Conservation (phyloP, 441 rosid species). For the Erodium trifolium region DNA sequence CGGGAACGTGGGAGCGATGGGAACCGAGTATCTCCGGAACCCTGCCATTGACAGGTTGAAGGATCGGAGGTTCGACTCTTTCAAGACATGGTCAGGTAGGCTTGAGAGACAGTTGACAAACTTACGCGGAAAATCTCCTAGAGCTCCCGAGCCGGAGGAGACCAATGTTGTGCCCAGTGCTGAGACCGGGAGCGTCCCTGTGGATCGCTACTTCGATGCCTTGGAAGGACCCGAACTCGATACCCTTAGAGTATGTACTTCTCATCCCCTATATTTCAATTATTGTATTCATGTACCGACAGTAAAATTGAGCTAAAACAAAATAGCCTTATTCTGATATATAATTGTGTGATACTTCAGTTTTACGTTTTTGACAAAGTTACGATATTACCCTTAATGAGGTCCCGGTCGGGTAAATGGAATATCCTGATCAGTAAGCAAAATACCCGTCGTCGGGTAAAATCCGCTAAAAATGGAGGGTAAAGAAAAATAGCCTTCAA, state of each 20-base stretch:
- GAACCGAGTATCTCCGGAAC: conserved; percentile 8
- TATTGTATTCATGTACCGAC: no score
- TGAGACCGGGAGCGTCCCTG: conserved; percentile 45
- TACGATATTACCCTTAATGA: no score
- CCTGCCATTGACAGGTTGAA: conserved; percentile 29
- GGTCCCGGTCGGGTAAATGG: no score
- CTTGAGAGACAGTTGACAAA: conserved; percentile 58
- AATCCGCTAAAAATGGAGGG: no score
- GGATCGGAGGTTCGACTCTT: conserved; percentile 58
- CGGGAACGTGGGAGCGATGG: no score
- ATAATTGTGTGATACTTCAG: no score
- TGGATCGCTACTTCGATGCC: conserved; percentile 70
- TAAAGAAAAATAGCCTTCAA: no score
- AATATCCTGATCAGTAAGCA: no score
- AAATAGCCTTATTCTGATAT: no score
- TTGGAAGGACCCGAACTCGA: conserved; percentile 84
- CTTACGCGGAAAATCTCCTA: conserved; percentile 43
- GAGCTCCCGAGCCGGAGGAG: conserved; percentile 19
- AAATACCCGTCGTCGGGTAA: no score
- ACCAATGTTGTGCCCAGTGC: conserved; percentile 12
- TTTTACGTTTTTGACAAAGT: no score
- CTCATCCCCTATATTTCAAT: not conserved
- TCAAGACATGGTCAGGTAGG: conserved; percentile 83
- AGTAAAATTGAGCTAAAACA: no score
- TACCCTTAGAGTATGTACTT: conserved; percentile 49